Evolutionary conservation across 2,329 filamentous ascomycete species (phyloP), one percentile per base, ranked within the genome.

Genomic region (Xylaria sp.): DNA sequence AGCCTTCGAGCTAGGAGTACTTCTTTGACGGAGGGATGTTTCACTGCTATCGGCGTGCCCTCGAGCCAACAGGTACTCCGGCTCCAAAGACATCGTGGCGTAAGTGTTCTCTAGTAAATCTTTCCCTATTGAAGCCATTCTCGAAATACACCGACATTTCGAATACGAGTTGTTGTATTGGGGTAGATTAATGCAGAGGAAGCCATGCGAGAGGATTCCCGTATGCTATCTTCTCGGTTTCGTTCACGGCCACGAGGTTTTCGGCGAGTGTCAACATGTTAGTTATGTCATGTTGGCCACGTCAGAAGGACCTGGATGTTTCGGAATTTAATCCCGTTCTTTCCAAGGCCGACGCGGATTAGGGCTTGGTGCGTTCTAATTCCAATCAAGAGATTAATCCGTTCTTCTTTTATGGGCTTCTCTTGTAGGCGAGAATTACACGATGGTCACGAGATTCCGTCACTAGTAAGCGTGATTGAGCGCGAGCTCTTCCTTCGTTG

Each of bases 331-430:
- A 50, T 13, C 8, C 50, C 52, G 2, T 9, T n/a, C 15, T 41
- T 36, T 18, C 46, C 66, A 10, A 65, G 18, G 10, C 18, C 3
- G 20, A 34, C 18, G 15, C 63, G 43, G 15, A 67, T 66, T 25
- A 69, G 30, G 2, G 63, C 63, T n/a, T n/a, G n/a, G 13, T 64
- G 59, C n/a, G 63, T 59, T 15, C 67, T 63, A 8, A 69, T 48
- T n/a, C 61, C 67, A 1, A 69, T 48, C 32, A 66, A 3, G 3
- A 66, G 34, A 25, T 63, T 55, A 1, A 60, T 4, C 4, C 43
- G n/a, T 3, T 36, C 58, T 18, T 63, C 30, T 13, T 18, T 20
- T 7, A 46, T 20, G 2, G 63, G 28, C 36, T 20, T 56, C 13
- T 59, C 28, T 39, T 10, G 63, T 59, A 2, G n/a, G 2, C 1